Conservation (phyloP, 805 yeast genomes). For the Starmerella bombi region DNA sequence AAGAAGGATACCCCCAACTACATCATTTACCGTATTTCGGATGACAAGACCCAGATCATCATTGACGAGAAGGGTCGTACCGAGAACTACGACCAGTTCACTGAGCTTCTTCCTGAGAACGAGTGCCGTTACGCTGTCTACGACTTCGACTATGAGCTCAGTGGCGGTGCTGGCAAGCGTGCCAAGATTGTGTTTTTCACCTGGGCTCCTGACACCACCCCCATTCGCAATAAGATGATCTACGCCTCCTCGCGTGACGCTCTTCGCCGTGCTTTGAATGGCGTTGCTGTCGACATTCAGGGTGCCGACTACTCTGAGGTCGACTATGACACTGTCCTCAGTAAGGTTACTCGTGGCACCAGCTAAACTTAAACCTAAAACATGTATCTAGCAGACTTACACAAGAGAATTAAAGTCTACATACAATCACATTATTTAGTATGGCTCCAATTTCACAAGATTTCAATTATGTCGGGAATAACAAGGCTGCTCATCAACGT, state of each 20-base stretch:
- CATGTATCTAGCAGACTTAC: too few species aligned
- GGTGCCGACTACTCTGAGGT: conserved; percentile 98
- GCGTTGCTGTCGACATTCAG: conserved; percentile 87
- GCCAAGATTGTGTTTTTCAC: conserved; percentile 58
- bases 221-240: conserved; percentile 87
- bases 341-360: conserved; percentile 74
- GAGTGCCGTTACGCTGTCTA: conserved; percentile 94
- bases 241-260: conserved; percentile 98
- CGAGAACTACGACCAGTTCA: conserved; percentile 66
- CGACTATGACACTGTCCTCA: conserved; percentile 83
- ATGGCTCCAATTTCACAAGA: not conserved
- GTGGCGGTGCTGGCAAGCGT: conserved; percentile 88
- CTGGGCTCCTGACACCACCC: conserved; percentile 98
- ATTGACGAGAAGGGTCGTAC: conserved; percentile 74
- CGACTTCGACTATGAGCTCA: conserved; percentile 89
- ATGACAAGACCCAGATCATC: conserved; percentile 76
- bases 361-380: conserved; percentile 20
- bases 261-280: conserved; percentile 91
- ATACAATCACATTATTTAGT: too few species aligned
- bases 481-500: too few species aligned
- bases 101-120: conserved; percentile 83
- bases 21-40: conserved; percentile 69
- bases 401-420: too few species aligned
- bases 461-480: too few species aligned
- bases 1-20: conserved; percentile 58